These are phyloP conservation scores for Cryoendolithus antarcticus DNA, from an alignment of 2,329 filamentous ascomycete species.

Conservation along the genomic window DNA sequence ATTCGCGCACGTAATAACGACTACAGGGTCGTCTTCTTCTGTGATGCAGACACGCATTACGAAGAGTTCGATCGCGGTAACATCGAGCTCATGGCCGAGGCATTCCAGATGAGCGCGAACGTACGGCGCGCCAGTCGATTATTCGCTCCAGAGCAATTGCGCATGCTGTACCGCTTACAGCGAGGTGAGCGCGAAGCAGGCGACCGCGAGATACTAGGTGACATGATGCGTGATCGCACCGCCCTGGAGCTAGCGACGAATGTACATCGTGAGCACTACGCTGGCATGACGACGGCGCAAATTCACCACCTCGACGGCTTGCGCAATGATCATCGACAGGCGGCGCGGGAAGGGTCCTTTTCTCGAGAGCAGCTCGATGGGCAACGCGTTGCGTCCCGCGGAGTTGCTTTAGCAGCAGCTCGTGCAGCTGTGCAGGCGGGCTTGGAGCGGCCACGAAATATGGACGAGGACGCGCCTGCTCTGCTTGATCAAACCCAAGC, in stretches of 20 bases:
- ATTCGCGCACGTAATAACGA: no score
- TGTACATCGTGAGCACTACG: slow-evolving; percentile 9
- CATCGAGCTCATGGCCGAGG: slow-evolving; percentile 20
- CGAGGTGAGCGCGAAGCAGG: slow-evolving; percentile 11
- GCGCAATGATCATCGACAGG: slow-evolving; percentile 4
- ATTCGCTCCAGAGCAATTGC: slow-evolving; percentile 12
- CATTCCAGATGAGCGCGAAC: slow-evolving; percentile 17
- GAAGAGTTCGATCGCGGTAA: slow-evolving; percentile 7
- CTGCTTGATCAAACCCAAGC: neutral
- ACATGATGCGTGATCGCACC: slow-evolving; percentile 13
- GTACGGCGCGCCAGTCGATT: slow-evolving; percentile 13
- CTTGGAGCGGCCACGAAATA: neutral
- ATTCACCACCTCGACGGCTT: slow-evolving; percentile 1
- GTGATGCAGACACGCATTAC: neutral
- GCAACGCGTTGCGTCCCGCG: slow-evolving; percentile 14
- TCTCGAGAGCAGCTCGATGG: slow-evolving; percentile 18
- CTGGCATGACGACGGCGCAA: neutral
- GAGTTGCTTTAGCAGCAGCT: slow-evolving; percentile 17
- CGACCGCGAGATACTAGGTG: slow-evolving; percentile 12
- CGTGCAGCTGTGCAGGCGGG: slow-evolving; percentile 16
- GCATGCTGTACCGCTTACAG: slow-evolving; percentile 18
- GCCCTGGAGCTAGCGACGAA: slow-evolving; percentile 9
- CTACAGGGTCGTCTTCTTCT: no score
- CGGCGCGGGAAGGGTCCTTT: slow-evolving; percentile 17
- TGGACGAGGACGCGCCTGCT: neutral